Conservation (phyloP, 31 red algal species). For the Asparagopsis taxiformis region DNA sequence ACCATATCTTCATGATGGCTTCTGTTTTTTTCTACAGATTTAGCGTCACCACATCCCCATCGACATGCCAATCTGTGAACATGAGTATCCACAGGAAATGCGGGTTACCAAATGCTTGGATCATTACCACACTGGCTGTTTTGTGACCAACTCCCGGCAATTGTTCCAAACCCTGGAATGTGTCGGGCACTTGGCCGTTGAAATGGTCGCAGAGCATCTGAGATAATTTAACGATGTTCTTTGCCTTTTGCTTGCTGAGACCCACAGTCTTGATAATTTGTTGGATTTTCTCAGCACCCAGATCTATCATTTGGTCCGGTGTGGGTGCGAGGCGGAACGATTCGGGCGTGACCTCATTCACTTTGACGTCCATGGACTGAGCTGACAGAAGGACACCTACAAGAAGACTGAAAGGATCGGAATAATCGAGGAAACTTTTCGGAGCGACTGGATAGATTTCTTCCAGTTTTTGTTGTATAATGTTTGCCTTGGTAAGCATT, state of each 20-base stretch:
- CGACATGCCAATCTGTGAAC: constrained; percentile 66
- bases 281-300: constrained; percentile 11
- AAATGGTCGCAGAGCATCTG: constrained; percentile 8
- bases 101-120: constrained; percentile 56
- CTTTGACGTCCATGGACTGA: constrained; percentile 43
- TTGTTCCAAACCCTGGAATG: constrained; percentile 29
- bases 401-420: constrained; percentile 54
- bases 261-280: constrained; percentile 52
- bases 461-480: constrained; percentile 16
- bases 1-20: constrained; percentile 18
- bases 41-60: constrained; percentile 32
- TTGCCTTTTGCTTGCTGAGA: constrained; percentile 38
- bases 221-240: constrained; percentile 5
- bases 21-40: constrained; percentile 53
- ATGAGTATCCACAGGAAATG: constrained; percentile 82
- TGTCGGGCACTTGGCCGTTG: constrained; percentile 36
- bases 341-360: constrained; percentile 61
- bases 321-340: constrained; percentile 35
- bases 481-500: constrained; percentile 17
- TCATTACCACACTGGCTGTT: constrained; percentile 61
- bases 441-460: constrained; percentile 31
- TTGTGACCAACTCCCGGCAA: constrained; percentile 72
- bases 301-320: constrained; percentile 18
- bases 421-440: constrained; percentile 45
- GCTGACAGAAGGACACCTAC: constrained; percentile 68